Conservation (phyloP, 2,329 filamentous ascomycete genomes). For the Botryosphaeria dothidea region DNA sequence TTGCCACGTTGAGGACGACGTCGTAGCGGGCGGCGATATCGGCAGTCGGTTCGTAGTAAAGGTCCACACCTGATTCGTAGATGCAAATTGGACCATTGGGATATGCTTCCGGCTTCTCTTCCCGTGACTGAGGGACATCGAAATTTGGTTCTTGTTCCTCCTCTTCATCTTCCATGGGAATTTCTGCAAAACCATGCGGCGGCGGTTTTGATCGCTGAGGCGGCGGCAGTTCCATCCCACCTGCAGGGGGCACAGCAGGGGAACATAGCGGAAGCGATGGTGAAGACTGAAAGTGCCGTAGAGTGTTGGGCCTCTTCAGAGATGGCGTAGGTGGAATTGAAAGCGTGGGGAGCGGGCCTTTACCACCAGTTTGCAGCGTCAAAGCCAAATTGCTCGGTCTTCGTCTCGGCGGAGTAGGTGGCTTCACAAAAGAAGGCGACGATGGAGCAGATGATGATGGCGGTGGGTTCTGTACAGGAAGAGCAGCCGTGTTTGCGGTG, state of each 20-base stretch:
- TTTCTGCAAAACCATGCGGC: constrained; percentile 49
- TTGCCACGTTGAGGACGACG: constrained; percentile 81
- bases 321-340: constrained; percentile 61
- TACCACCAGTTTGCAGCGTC: constrained; percentile 67
- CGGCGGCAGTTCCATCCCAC: constrained; percentile 54
- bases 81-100: constrained; percentile 81
- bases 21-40: constrained; percentile 78
- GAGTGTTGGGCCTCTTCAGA: constrained; percentile 48
- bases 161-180: constrained; percentile 72
- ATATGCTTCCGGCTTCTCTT: constrained; percentile 77
- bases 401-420: constrained; percentile 66
- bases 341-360: constrained; percentile 57
- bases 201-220: constrained; percentile 35
- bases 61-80: constrained; percentile 73
- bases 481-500: constrained; percentile 53
- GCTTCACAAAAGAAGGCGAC: constrained; percentile 79
- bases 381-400: constrained; percentile 78
- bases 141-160: constrained; percentile 53
- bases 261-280: constrained; percentile 60
- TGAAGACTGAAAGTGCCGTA: constrained; percentile 64
- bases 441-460: constrained; percentile 61
- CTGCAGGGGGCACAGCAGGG: constrained; percentile 48
- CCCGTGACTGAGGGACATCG: constrained; percentile 59
- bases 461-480: constrained; percentile 46
- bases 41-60: constrained; percentile 78